Conservation (phyloP, 2,329 filamentous ascomycete species). For the Pseudocercospora eumusae region DNA sequence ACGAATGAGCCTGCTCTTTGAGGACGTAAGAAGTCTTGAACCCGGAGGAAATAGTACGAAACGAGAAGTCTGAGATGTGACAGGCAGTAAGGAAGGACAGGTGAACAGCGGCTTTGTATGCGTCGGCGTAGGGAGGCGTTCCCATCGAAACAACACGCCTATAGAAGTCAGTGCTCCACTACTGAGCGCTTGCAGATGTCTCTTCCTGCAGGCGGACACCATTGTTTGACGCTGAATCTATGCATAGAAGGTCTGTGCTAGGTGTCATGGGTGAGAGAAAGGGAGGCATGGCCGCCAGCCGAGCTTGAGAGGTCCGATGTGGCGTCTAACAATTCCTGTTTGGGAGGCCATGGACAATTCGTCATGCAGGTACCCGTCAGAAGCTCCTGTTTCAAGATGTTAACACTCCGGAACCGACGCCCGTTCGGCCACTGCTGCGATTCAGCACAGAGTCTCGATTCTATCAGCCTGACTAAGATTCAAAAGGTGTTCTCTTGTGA, state of each 20-base stretch:
- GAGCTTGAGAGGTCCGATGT: conserved; percentile 20
- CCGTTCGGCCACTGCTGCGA: conserved; percentile 6
- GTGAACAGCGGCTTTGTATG: conserved; percentile 41
- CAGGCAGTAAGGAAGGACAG: conserved; percentile 35
- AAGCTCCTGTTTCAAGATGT: conserved; percentile 21
- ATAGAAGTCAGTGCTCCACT: conserved; percentile 18
- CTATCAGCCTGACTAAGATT: neutral
- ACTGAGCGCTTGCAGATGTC: conserved; percentile 15
- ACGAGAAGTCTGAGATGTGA: conserved; percentile 8
- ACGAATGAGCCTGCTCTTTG: conserved; percentile 50
- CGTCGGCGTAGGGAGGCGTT: conserved; percentile 11
- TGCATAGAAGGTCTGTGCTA: conserved; percentile 19
- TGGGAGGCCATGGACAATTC: conserved; percentile 10
- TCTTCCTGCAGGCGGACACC: conserved; percentile 12
- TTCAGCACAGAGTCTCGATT: neutral
- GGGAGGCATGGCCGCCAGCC: conserved; percentile 24
- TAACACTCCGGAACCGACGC: neutral
- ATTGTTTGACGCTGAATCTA: conserved; percentile 22
- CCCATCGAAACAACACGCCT: conserved; percentile 5
- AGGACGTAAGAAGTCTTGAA: conserved; percentile 27
- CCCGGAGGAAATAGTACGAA: conserved; percentile 15
- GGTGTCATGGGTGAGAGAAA: conserved; percentile 22
- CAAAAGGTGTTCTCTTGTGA: neutral
- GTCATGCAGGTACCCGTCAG: conserved; percentile 21
- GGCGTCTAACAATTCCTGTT: conserved; percentile 20